Evolutionary conservation across 805 yeast species (phyloP).

Genomic region (Starmerella cellae): DNA sequence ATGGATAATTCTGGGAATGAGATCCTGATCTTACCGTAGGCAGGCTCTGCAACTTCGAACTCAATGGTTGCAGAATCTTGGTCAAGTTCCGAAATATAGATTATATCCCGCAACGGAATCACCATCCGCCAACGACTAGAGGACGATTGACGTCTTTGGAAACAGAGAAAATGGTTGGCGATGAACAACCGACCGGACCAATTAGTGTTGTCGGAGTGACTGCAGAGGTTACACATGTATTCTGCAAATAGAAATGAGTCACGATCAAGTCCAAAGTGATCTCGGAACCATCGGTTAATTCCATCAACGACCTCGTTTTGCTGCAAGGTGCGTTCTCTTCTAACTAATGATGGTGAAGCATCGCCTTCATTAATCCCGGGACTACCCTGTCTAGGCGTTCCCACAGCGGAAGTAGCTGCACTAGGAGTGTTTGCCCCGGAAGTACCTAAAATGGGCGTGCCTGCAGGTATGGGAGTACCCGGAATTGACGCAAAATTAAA

Average conservation of each 20-base stretch:
- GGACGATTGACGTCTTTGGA: slow-evolving; percentile 67
- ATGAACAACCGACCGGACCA: slow-evolving; percentile 58
- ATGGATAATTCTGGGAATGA: slow-evolving; percentile 2
- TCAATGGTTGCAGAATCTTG: neutral
- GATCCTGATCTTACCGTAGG: slow-evolving; percentile 10
- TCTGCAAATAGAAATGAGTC: slow-evolving; percentile 45
- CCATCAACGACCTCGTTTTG: slow-evolving; percentile 24
- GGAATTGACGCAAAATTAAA: too few relatives aligned
- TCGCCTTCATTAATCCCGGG: too few relatives aligned
- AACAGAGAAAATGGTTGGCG: slow-evolving; percentile 58
- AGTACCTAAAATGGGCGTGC: too few relatives aligned
- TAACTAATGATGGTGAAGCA: too few relatives aligned
- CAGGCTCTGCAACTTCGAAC: slow-evolving; percentile 14
- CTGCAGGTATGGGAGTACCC: too few relatives aligned
- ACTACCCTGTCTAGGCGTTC: too few relatives aligned
- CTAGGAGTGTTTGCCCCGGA: too few relatives aligned
- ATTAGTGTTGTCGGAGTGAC: slow-evolving; percentile 6
- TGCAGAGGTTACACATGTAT: slow-evolving; percentile 29
- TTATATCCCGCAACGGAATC: slow-evolving; percentile 56
- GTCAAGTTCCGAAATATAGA: slow-evolving; percentile 5
- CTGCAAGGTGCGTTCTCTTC: neutral
- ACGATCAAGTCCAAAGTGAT: slow-evolving; percentile 50
- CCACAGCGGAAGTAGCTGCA: too few relatives aligned
- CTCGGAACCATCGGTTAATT: slow-evolving; percentile 47
- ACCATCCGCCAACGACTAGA: slow-evolving; percentile 56